Percentiles rank a stretch among this genome's conserved stretches.
phyloP scores from a whole-genome alignment of 441 rosid genomes.

The Gossypium gossypioides region DNA sequence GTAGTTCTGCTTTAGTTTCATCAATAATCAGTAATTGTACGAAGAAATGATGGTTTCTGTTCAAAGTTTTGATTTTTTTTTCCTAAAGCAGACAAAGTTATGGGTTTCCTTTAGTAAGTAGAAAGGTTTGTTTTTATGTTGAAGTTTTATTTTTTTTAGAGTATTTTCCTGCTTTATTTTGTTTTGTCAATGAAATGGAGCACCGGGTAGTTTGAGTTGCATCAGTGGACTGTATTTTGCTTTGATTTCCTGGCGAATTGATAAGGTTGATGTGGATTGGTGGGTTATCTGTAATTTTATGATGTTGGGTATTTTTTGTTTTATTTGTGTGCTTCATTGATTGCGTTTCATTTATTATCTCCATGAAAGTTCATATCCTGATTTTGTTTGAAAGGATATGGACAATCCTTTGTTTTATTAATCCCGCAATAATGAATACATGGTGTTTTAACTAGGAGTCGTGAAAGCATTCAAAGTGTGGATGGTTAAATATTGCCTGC shows the following conservation, averaged over 20 bases:
- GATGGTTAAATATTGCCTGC: background rate
- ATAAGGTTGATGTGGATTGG: background rate
- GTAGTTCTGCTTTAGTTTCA: background rate
- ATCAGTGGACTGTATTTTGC: background rate
- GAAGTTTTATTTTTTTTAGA: slow-evolving; percentile 5
- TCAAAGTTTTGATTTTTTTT: background rate
- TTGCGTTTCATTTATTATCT: background rate
- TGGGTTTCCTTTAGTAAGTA: background rate
- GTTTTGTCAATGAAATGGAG: background rate
- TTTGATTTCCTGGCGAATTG: background rate
- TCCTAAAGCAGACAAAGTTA: background rate
- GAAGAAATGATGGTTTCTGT: background rate
- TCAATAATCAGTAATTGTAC: background rate
- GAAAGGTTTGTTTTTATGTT: background rate
- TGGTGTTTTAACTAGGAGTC: background rate
- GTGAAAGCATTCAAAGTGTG: background rate
- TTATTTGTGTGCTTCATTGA: background rate
- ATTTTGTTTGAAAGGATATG: background rate
- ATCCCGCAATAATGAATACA: background rate
- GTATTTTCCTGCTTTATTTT: background rate
- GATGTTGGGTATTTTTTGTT: background rate
- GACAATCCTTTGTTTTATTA: background rate
- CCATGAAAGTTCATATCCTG: background rate
- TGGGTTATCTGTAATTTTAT: background rate
- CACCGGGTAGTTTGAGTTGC: background rate